Base-by-base conservation (phyloP, 495 filamentous ascomycete genomes). In the Physcia stellaris region DNA sequence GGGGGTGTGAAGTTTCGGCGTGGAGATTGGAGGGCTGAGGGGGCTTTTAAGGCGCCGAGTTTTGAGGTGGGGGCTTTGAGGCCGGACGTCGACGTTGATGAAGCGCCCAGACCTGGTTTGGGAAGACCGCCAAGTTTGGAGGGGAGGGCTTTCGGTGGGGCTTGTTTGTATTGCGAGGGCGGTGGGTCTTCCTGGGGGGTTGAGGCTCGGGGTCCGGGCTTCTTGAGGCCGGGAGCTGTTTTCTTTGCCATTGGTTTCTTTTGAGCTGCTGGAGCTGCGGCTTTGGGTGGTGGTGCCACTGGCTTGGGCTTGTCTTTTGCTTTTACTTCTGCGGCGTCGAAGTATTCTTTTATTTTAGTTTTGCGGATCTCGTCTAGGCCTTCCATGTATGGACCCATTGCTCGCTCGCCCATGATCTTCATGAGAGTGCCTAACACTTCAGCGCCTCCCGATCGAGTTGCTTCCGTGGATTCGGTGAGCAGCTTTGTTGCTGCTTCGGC, bases 341-440 rank as follows among this genome's bases (percentile, higher is more conserved):
- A 87, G 58, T 77, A 95, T 54, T 96, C 92, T 60, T 94, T 95
- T 54, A 95, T 81, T 61, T 95, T 99, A 17, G 72, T 80, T 62
- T 94, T 96, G 39, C 86, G 72, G 40, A 96, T 94, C 18, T 99
- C 90, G 52, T 99, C 92, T 12, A 99, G 62, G 1, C 84, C 86
- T 45, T 96, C 87, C n/a, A 99, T 61, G 53, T 92, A 85, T 5
- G 85, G 83, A 30, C 79, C 83, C 90, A 96, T 99, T n/a, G 79
- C 80, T 28, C 90, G 73, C 53, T 99, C 92, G 30, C 92, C 88
- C 66, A 95, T 80, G 33, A 99, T 96, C 67, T 95, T 96, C 90
- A 95, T 95, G 46, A 99, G 57, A 1, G 86, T 94, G 43, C 92
- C 92, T 13, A 99, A 64, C 24, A 86, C 74, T 51, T 99, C 92